Conservation (phyloP, 495 filamentous ascomycete genomes). For the Aspergillus ostianus region DNA sequence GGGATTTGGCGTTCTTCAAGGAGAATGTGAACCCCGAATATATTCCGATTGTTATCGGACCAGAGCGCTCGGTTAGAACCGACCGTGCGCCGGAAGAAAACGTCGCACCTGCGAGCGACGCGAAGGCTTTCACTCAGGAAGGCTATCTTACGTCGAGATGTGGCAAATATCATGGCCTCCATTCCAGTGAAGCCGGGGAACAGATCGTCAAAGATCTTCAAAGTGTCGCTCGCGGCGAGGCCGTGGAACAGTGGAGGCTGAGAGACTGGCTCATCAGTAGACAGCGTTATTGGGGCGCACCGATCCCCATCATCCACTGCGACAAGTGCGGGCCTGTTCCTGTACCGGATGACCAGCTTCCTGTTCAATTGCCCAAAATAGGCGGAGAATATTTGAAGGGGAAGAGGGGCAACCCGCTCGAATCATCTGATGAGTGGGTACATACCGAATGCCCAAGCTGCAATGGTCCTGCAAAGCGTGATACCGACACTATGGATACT, state of each 20-base stretch:
- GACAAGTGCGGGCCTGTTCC: conserved; percentile 71
- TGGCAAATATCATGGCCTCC: conserved; percentile 48
- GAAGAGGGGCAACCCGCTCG: conserved; percentile 74
- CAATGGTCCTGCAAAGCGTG: conserved; percentile 64
- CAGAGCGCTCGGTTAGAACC: conserved; percentile 19
- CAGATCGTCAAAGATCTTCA: conserved; percentile 59
- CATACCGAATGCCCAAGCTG: conserved; percentile 76
- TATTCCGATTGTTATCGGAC: conserved; percentile 48
- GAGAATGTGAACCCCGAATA: conserved; percentile 57
- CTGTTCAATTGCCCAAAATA: conserved; percentile 71
- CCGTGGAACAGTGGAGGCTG: conserved; percentile 69
- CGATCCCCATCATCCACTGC: conserved; percentile 89
- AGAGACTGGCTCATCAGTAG: conserved; percentile 86
- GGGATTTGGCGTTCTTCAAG: conserved; percentile 78
- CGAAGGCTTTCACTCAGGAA: conserved; percentile 43
- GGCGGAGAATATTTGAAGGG: conserved; percentile 64
- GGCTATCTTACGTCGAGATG: conserved; percentile 46
- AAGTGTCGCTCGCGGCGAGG: conserved; percentile 49
- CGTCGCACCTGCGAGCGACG: conserved; percentile 34
- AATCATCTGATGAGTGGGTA: conserved; percentile 68
- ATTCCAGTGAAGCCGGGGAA: conserved; percentile 60
- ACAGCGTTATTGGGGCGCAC: conserved; percentile 87
- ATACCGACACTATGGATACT: conserved; percentile 95
- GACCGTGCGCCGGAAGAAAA: conserved; percentile 41
- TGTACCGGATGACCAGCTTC: conserved; percentile 72